Evolutionary conservation across 1,284 basidiomycete species (phyloP).

Genomic region (Cerioporus squamosus): DNA sequence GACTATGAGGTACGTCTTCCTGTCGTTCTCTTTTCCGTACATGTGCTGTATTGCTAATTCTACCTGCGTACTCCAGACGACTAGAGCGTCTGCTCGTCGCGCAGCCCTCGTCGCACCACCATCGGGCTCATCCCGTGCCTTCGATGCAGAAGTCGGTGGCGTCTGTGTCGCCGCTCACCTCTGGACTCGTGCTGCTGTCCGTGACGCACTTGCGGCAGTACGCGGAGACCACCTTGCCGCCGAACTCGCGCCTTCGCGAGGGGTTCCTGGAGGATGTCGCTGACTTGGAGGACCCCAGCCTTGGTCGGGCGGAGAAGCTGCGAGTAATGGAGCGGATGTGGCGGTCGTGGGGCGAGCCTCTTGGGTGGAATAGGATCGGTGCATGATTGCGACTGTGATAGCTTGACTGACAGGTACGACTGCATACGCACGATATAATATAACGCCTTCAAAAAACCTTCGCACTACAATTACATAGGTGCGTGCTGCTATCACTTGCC

Average conservation of each 20-base stretch:
- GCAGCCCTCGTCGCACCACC: constrained; percentile 40
- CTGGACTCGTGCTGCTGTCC: constrained; percentile 77
- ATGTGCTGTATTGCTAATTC: background rate
- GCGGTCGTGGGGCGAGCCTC: constrained; percentile 77
- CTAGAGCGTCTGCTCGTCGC: constrained; percentile 75
- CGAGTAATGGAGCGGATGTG: constrained; percentile 88
- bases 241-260: constrained; percentile 62
- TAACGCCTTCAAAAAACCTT: no score
- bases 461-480: no score
- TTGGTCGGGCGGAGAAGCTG: constrained; percentile 74
- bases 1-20: constrained; percentile 57
- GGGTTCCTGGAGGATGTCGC: constrained; percentile 87
- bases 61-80: constrained; percentile 48
- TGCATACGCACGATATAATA: no score
- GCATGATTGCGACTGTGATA: constrained; percentile 12
- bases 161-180: constrained; percentile 57
- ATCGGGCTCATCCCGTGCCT: constrained; percentile 2
- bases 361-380: constrained; percentile 54
- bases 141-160: constrained; percentile 10
- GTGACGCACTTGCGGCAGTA: constrained; percentile 70
- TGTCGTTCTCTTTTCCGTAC: background rate
- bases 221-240: constrained; percentile 58
- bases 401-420: background rate
- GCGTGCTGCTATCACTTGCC: no score
- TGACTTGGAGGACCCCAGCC: constrained; percentile 78